Evolutionary conservation across 345 rosid genomes (phyloP).

Genomic region (Moricandia arvensis): DNA sequence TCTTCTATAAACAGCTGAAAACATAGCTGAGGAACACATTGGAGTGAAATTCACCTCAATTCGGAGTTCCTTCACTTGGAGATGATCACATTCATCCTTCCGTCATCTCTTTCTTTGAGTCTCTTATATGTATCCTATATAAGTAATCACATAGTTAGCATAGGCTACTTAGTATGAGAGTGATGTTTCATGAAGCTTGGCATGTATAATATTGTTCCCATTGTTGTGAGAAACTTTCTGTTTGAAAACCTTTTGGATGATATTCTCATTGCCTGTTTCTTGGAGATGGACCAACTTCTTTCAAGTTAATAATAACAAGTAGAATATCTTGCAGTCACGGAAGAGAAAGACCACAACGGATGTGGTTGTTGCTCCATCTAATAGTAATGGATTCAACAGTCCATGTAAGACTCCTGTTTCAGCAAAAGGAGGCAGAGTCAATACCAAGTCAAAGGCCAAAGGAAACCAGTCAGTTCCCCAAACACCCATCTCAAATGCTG

Average conservation of each 20-base stretch:
- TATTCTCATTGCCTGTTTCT: constrained; percentile 17
- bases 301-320: constrained; percentile 12
- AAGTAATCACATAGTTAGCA: not conserved
- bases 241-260: not conserved
- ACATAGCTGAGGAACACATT: not conserved
- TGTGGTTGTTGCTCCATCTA: constrained; percentile 43
- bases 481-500: constrained; percentile 64
- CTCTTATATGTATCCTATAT: too few relatives aligned
- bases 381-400: constrained; percentile 38
- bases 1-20: too few relatives aligned
- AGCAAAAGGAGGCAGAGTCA: constrained; percentile 61
- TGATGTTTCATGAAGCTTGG: not conserved
- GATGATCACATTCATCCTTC: not conserved
- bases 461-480: constrained; percentile 60
- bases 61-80: not conserved
- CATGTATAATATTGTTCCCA: not conserved
- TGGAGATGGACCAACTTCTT: not conserved
- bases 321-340: constrained; percentile 46
- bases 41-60: not conserved
- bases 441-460: constrained; percentile 61
- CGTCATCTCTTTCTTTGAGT: not conserved
- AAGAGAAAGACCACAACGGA: constrained; percentile 56
- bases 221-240: constrained; percentile 8
- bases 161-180: constrained; percentile 12
- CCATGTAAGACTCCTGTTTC: constrained; percentile 76